Evolutionary conservation across 768 basidiomycete species (phyloP).

Genomic region (Tulasnella sp.): DNA sequence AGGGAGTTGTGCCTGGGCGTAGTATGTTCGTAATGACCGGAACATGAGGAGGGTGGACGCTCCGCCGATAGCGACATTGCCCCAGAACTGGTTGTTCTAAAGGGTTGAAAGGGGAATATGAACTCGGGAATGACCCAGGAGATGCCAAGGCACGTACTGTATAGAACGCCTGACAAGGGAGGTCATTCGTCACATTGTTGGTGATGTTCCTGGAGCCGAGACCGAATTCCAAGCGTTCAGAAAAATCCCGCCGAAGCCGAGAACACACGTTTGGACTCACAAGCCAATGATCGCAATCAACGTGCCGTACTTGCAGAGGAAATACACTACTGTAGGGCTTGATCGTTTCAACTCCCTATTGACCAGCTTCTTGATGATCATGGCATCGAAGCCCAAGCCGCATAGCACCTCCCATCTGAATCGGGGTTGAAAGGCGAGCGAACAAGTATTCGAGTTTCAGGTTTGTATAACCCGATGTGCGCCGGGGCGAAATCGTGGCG

Average conservation of each 20-base stretch:
- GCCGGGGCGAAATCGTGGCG: not conserved
- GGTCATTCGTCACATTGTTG: not conserved
- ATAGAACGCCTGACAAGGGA: constrained; percentile 9
- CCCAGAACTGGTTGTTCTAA: constrained; percentile 39
- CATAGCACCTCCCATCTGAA: constrained; percentile 16
- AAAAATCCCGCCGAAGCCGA: not conserved
- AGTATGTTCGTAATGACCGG: constrained; percentile 31
- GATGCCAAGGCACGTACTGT: not conserved
- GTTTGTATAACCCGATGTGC: not conserved
- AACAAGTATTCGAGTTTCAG: not conserved
- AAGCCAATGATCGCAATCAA: not conserved
- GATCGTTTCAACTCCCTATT: not conserved
- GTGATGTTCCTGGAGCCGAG: not conserved
- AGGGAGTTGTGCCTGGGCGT: constrained; percentile 35
- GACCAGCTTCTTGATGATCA: constrained; percentile 1
- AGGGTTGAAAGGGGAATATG: no score
- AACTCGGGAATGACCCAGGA: no score
- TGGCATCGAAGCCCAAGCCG: not conserved
- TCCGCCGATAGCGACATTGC: constrained; percentile 28
- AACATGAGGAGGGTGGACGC: constrained; percentile 30
- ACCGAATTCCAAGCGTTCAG: no score
- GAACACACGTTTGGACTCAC: not conserved
- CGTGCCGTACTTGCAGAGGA: constrained; percentile 10
- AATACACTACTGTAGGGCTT: not conserved
- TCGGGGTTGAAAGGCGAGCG: not conserved